phyloP scores from a whole-genome alignment of 192 early-diverging fungal species.

The Rhizophagus clarus region DNA sequence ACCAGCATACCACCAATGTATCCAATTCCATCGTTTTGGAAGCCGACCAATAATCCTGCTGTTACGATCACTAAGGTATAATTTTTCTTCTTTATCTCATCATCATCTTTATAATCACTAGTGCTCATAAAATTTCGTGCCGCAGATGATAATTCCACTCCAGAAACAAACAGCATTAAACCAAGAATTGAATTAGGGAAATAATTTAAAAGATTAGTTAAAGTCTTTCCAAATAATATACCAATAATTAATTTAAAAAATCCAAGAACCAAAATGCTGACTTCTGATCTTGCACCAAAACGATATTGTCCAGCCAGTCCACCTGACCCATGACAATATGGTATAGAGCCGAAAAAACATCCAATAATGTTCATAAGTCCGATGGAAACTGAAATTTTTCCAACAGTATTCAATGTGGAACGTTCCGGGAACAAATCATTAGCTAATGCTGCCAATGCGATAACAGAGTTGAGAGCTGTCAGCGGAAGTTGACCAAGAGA shows the following conservation, averaged over 20 bases:
- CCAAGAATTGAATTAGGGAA: constrained; percentile 82
- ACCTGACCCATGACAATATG: constrained; percentile 83
- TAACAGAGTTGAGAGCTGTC: constrained; percentile 84
- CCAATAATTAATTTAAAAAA: constrained; percentile 75
- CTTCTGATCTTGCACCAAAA: constrained; percentile 85
- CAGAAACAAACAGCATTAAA: constrained; percentile 86
- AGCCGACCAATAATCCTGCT: constrained; percentile 68
- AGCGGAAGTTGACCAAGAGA: constrained; percentile 87
- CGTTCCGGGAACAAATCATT: constrained; percentile 82
- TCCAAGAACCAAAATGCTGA: constrained; percentile 80
- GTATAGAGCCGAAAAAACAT: constrained; percentile 78
- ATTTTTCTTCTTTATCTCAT: constrained; percentile 49
- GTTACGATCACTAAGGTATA: constrained; percentile 77
- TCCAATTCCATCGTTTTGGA: constrained; percentile 81
- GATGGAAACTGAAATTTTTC: constrained; percentile 60
- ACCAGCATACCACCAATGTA: constrained; percentile 71
- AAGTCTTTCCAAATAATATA: constrained; percentile 81
- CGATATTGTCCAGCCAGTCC: constrained; percentile 95
- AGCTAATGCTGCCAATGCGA: constrained; percentile 74
- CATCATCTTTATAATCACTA: constrained; percentile 43
- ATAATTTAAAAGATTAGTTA: constrained; percentile 66
- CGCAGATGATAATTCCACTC: constrained; percentile 70
- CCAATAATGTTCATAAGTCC: constrained; percentile 80
- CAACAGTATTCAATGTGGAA: constrained; percentile 48
- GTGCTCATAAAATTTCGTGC: constrained; percentile 47